Evolutionary conservation across 495 filamentous ascomycete species (phyloP).

Genomic region (Podospora australis): DNA sequence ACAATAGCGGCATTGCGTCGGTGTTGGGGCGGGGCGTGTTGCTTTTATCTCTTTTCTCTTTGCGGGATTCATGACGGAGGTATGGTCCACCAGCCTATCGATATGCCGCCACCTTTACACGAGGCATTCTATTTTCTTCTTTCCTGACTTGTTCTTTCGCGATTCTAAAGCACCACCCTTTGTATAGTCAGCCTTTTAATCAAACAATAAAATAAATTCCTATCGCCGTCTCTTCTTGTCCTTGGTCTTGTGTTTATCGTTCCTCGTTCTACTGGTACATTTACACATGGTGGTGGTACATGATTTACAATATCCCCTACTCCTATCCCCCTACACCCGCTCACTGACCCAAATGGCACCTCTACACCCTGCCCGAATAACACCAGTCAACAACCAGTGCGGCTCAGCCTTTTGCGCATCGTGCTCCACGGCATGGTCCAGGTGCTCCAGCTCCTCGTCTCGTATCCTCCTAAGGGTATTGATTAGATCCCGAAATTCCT

Average conservation of each 20-base stretch:
- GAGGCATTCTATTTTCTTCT: neutral
- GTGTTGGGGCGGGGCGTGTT: neutral
- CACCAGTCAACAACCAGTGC: conserved; percentile 80
- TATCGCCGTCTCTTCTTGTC: neutral
- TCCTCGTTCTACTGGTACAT: neutral
- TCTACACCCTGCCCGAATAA: conserved; percentile 81
- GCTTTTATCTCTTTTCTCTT: neutral
- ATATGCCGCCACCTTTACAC: neutral
- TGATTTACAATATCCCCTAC: neutral
- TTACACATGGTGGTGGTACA: neutral
- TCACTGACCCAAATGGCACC: conserved; percentile 93
- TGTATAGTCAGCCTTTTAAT: neutral
- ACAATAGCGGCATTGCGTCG: neutral
- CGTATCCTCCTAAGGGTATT: conserved; percentile 71
- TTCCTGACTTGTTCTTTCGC: neutral
- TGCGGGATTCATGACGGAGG: neutral
- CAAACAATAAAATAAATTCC: no score
- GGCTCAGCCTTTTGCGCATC: conserved; percentile 84
- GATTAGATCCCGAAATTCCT: conserved; percentile 70
- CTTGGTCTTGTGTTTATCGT: neutral
- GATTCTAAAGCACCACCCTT: neutral
- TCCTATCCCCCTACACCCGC: conserved; percentile 49
- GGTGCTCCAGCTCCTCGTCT: conserved; percentile 94
- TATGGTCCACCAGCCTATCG: no score
- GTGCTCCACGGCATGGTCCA: conserved; percentile 90